These are phyloP conservation scores for Colletotrichum lini DNA, from an alignment of 2,329 filamentous ascomycete species.

Conservation along the genomic window DNA sequence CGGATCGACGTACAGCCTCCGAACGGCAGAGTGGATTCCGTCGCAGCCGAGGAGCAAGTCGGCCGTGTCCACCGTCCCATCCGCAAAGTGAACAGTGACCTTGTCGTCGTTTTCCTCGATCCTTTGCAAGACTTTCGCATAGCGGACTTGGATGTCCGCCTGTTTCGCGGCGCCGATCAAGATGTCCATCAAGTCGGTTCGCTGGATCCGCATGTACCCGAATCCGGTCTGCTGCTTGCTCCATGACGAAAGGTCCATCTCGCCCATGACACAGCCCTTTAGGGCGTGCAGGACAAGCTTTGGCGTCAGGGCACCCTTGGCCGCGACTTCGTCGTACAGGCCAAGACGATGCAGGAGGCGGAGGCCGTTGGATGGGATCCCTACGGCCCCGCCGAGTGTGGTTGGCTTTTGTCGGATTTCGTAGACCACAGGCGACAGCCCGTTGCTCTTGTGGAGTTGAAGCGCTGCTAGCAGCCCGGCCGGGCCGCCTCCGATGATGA, in stretches of 20 bases:
- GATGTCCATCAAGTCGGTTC: constrained; percentile 28
- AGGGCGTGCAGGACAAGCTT: constrained; percentile 20
- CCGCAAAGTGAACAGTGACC: constrained; percentile 52
- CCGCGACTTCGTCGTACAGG: constrained; percentile 9
- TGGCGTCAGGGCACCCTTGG: constrained; percentile 25
- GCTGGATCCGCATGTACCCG: constrained; percentile 20
- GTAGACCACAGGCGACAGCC: constrained; percentile 17
- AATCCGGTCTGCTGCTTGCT: constrained; percentile 31
- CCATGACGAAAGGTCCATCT: constrained; percentile 29
- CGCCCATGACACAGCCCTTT: constrained; percentile 22
- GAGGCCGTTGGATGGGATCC: constrained; percentile 33
- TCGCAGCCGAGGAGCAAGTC: constrained; percentile 57
- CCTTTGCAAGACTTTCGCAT: constrained; percentile 1
- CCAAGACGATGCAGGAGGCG: constrained; percentile 25
- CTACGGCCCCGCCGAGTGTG: constrained; percentile 25
- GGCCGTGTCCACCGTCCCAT: constrained; percentile 55
- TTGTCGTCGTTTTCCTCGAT: constrained; percentile 12
- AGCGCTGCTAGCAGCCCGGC: constrained; percentile 42
- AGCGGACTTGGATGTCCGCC: constrained; percentile 23
- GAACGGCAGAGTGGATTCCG: constrained; percentile 56
- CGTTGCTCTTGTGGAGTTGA: constrained; percentile 15
- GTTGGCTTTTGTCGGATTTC: constrained; percentile 27
- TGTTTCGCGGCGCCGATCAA: constrained; percentile 9
- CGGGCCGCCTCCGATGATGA: constrained; percentile 48
- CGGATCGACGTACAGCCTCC: constrained; percentile 48